These are phyloP conservation scores for Solanum rostratum DNA, from an alignment of 257 asterid species.

Conservation along the genomic window DNA sequence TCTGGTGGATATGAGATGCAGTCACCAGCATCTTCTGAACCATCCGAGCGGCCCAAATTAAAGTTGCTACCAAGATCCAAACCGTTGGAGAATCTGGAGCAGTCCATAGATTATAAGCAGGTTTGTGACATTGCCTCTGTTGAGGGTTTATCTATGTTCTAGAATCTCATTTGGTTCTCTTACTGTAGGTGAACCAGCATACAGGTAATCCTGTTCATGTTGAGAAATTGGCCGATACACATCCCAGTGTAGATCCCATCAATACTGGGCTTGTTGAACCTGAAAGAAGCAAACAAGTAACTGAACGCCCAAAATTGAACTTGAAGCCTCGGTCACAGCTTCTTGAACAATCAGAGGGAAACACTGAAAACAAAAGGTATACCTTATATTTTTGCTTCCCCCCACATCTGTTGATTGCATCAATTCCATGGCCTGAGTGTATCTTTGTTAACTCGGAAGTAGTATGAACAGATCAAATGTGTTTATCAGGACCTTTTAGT, in stretches of 20 bases:
- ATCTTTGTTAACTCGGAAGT: background rate
- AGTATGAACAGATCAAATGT: background rate
- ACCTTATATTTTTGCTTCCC: background rate
- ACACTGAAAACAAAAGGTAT: conserved; percentile 48
- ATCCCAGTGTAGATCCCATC: conserved; percentile 21
- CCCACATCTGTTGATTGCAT: background rate
- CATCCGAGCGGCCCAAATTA: conserved; percentile 66
- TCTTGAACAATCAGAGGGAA: conserved; percentile 39
- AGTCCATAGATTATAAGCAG: conserved; percentile 35
- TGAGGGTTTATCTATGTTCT: background rate
- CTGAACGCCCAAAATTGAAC: conserved; percentile 63
- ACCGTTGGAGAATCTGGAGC: conserved; percentile 50
- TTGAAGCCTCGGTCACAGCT: conserved; percentile 60
- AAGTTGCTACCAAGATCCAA: conserved; percentile 90
- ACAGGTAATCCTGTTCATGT: conserved; percentile 21
- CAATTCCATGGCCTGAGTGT: background rate
- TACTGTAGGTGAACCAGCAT: conserved; percentile 34
- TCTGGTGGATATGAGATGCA: conserved; percentile 28
- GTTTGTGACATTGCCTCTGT: conserved; percentile 16
- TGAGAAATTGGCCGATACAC: conserved; percentile 20
- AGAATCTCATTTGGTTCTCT: background rate
- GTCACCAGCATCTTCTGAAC: conserved; percentile 35
- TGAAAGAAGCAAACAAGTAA: conserved; percentile 22
- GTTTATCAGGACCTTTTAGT: background rate
- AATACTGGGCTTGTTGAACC: conserved; percentile 25